Evolutionary conservation across 805 yeast species (phyloP).

Genomic region (Candida caryicola): DNA sequence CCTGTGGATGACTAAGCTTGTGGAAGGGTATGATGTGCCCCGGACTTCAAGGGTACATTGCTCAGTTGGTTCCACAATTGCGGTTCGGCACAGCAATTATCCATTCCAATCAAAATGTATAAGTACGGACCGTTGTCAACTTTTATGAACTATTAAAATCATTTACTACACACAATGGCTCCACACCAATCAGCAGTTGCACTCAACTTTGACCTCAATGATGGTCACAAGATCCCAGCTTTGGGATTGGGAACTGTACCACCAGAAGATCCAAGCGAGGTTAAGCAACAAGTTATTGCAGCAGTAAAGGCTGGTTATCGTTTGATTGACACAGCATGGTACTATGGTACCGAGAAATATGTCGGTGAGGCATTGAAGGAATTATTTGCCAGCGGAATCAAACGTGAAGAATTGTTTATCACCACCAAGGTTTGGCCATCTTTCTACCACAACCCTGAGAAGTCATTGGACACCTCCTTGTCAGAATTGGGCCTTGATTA

Average conservation of each 20-base stretch:
- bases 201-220: slow-evolving; percentile 46
- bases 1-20: too few species aligned
- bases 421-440: slow-evolving; percentile 46
- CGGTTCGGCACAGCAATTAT: background rate
- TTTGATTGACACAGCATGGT: slow-evolving; percentile 54
- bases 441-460: slow-evolving; percentile 37
- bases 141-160: too few species aligned
- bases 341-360: slow-evolving; percentile 42
- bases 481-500: slow-evolving; percentile 42
- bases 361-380: slow-evolving; percentile 47
- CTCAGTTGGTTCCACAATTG: too few species aligned
- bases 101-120: background rate
- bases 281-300: slow-evolving; percentile 32
- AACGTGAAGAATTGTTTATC: slow-evolving; percentile 44
- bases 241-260: slow-evolving; percentile 59
- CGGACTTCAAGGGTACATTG: too few species aligned
- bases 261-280: slow-evolving; percentile 28
- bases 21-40: too few species aligned
- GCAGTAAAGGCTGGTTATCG: slow-evolving; percentile 46
- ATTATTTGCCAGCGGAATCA: slow-evolving; percentile 47
- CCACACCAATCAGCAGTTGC: slow-evolving; percentile 31
- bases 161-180: too few species aligned
- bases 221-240: slow-evolving; percentile 62
- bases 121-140: too few species aligned
- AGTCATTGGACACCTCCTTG: slow-evolving; percentile 41